Percentiles rank a stretch among this genome's conserved stretches.
Evolutionary conservation across 2,329 filamentous ascomycete species (phyloP).

Genomic region (Neurospora crassa): DNA sequence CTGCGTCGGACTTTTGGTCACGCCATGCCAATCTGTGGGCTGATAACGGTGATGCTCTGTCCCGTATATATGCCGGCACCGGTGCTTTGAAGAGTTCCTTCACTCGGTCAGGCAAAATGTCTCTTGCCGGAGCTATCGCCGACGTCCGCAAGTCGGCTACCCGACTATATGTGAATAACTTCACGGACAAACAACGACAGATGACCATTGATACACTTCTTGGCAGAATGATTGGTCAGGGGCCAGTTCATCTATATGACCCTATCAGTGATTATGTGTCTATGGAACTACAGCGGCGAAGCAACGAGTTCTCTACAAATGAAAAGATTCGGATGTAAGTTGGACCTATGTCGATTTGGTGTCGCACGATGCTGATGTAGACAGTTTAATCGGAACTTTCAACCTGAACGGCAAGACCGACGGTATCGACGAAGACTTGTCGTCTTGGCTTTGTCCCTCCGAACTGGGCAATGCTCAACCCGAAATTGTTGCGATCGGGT

Average conservation of each 20-base stretch:
- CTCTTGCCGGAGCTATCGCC: slow-evolving; percentile 82
- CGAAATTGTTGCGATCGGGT: slow-evolving; percentile 81
- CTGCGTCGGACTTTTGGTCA: slow-evolving; percentile 78
- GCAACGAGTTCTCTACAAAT: slow-evolving; percentile 64
- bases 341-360: background rate
- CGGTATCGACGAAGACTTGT: slow-evolving; percentile 70
- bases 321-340: slow-evolving; percentile 66
- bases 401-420: slow-evolving; percentile 85
- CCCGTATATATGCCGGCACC: slow-evolving; percentile 92
- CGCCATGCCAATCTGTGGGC: slow-evolving; percentile 91
- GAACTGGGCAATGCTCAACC: slow-evolving; percentile 53
- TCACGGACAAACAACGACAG: slow-evolving; percentile 84
- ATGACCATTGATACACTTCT: slow-evolving; percentile 92
- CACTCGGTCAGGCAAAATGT: slow-evolving; percentile 92
- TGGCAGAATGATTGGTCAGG: slow-evolving; percentile 74
- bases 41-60: slow-evolving; percentile 90
- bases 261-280: slow-evolving; percentile 89
- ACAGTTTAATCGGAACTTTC: slow-evolving; percentile 67
- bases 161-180: slow-evolving; percentile 94
- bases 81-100: slow-evolving; percentile 94
- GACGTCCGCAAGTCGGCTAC: slow-evolving; percentile 93
- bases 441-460: slow-evolving; percentile 72
- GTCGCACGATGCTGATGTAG: slow-evolving; percentile 16
- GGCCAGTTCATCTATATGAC: slow-evolving; percentile 78
- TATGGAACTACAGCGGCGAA: slow-evolving; percentile 58